Evolutionary conservation across 345 rosid species (phyloP), one percentile per base, ranked within the genome.

Genomic region (Geranium brycei): DNA sequence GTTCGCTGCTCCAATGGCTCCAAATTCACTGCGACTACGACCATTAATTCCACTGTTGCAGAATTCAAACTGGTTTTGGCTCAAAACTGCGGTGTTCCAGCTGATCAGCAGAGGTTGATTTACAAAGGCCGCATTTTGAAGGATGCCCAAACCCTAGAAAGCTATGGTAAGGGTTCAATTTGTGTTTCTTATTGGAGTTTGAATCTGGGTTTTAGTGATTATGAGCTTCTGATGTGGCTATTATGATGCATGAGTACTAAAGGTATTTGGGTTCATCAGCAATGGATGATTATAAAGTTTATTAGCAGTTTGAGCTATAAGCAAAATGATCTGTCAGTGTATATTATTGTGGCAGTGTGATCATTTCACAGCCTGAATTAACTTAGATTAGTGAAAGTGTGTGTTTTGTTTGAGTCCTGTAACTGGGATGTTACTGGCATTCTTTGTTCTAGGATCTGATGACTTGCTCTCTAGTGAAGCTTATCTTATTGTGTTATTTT

Each of bases 61-160:
- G 73, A 69, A 2, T 83, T 88, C 76, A 88, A 88, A 69, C 75
- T 64, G 40, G 31, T 83, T 35, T 71, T 85, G 72, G 86, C 91
- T n/a, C 79, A 71, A 75, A 82, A 65, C 66, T 81, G 88, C 69
- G 92, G 84, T n/a, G 75, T 82, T 14, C 90, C 90, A 18, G 87
- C 90, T 17, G 79, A 86, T 67, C 92, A 86, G 71, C 96, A 86
- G 76, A 81, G 90, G 3, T 64, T 88, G 85, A 88, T 88, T 79
- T 88, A 86, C 66, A 88, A 86, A 67, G 92, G 96, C 15, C 96
- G 96, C 67, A 86, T 88, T 68, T 76, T 88, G 66, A 88, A 88
- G 73, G 96, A 88, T 66, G 92, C 82, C 66, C 88, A 84, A 62
- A 71, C 85, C 41, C 90, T 88, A n/a, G 76, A 68, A 38, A 84